Evolutionary conservation across 2,329 filamentous ascomycete species (phyloP).

Genomic region (Whalleya microplaca): DNA sequence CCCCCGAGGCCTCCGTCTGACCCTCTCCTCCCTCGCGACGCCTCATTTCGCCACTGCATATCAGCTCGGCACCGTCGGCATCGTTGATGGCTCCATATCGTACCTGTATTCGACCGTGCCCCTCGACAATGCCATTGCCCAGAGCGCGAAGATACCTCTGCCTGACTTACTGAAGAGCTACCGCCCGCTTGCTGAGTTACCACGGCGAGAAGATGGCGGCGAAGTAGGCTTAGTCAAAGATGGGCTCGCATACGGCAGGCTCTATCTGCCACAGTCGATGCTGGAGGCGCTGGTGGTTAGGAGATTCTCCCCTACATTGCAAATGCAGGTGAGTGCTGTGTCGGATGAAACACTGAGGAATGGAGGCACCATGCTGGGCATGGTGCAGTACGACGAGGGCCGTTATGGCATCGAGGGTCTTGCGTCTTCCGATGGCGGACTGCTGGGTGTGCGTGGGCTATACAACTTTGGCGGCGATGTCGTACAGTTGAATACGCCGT

Average conservation of each 20-base stretch:
- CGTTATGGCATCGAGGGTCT: constrained; percentile 89
- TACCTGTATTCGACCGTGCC: constrained; percentile 93
- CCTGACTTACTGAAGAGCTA: constrained; percentile 82
- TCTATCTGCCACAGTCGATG: constrained; percentile 82
- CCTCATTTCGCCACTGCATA: constrained; percentile 95
- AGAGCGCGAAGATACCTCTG: constrained; percentile 76
- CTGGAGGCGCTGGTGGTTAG: constrained; percentile 85
- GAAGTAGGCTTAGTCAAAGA: constrained; percentile 41
- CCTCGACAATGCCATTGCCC: constrained; percentile 65
- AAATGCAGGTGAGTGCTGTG: constrained; percentile 79
- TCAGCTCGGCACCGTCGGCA: constrained; percentile 82
- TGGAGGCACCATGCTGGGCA: constrained; percentile 73
- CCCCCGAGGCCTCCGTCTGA: constrained; percentile 80
- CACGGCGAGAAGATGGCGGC: constrained; percentile 26
- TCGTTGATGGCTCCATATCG: constrained; percentile 95
- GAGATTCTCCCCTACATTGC: constrained; percentile 74
- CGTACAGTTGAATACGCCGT: constrained; percentile 33
- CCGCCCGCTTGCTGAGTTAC: constrained; percentile 71
- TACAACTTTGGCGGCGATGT: constrained; percentile 91
- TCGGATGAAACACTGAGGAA: constrained; percentile 73
- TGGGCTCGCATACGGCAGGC: constrained; percentile 73
- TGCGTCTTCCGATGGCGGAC: constrained; percentile 87
- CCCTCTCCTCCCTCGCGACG: constrained; percentile 87
- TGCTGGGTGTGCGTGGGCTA: constrained; percentile 84
- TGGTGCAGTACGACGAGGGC: constrained; percentile 81